Conservation (phyloP, 805 yeast genomes). For the Lachancea meyersii region DNA sequence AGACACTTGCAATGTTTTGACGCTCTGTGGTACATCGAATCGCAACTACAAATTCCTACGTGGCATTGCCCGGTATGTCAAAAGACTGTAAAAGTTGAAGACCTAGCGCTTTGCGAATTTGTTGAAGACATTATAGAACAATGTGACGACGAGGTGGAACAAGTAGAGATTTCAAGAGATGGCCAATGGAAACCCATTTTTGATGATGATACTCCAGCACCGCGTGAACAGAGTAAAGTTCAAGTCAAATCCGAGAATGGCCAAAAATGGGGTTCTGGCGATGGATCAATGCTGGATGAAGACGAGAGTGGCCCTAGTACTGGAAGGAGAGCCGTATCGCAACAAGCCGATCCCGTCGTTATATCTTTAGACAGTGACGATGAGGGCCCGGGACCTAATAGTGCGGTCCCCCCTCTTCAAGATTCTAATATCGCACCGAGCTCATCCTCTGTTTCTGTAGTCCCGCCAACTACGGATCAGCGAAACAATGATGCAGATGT, state of each 20-base stretch:
- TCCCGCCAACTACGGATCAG: not conserved
- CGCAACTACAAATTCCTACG: conserved; percentile 73
- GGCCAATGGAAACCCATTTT: conserved; percentile 61
- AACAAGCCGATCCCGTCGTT: conserved; percentile 34
- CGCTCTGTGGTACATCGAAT: conserved; percentile 60
- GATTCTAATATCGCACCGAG: not conserved
- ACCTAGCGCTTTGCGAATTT: conserved; percentile 70
- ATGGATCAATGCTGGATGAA: conserved; percentile 3
- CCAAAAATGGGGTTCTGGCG: conserved; percentile 18
- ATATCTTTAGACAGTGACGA: conserved; percentile 48
- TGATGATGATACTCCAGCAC: conserved; percentile 22
- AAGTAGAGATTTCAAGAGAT: conserved; percentile 59
- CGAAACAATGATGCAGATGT: too few relatives aligned
- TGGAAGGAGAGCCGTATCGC: not conserved
- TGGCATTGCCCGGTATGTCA: conserved; percentile 90
- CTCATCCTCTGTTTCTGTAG: not conserved
- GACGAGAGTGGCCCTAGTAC: conserved; percentile 2
- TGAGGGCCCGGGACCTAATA: conserved; percentile 15
- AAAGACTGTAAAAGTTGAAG: conserved; percentile 43
- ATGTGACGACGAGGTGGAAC: conserved; percentile 52
- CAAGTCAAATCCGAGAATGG: conserved; percentile 10
- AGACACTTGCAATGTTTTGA: conserved; percentile 87
- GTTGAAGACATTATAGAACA: conserved; percentile 51
- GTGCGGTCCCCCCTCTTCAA: not conserved
- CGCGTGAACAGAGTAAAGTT: conserved; percentile 9